Base-by-base conservation (phyloP, 2,329 filamentous ascomycete species). In the Diaporthe eres region DNA sequence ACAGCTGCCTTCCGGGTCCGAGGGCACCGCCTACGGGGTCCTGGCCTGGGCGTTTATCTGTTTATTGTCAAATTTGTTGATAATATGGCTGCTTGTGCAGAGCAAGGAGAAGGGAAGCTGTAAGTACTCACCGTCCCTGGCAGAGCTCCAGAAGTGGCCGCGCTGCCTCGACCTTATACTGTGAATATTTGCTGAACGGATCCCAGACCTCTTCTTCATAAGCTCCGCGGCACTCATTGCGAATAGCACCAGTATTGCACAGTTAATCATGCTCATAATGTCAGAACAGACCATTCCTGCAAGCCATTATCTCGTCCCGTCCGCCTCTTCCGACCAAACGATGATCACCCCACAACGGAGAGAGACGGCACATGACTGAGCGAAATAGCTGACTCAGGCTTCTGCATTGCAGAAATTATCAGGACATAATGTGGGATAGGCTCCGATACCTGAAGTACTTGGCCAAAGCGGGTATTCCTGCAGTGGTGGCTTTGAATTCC, bases 11-110 rank as follows among this genome's bases (percentile, higher is more conserved):
- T 28, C 71, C 4, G 74, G 76, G 63, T 71, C 76, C 44, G 70
- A 72, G 39, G 74, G 71, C n/a, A 37, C 49, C 17, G 71, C 71
- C 10, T 63, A 49, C 3, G 76, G 74, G 12, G 76, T 77, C 47
- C n/a, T 75, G 9, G 37, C 60, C 0, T 77, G 63, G 63, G 65
- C 74, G 1, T 39, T 71, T 15, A 2, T 51, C 28, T 77, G 76
- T n/a, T 31, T 73, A 0, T 37, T 73, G 15, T 34, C 49, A 42
- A 75, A 77, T 25, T 51, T 63, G 42, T 47, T 77, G n/a, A 55
- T 77, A 10, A 34, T 74, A 65, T 75, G 76, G 74, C 63, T 77
- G 55, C 76, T 77, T 60, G 75, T 71, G 76, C 71, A 57, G 31
- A 68, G 70, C 63, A 72, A 67, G 17, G 76, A 77, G 49, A 75